Conservation (phyloP, 1,139 yeast genomes). For the Suhomyces yuchorum region DNA sequence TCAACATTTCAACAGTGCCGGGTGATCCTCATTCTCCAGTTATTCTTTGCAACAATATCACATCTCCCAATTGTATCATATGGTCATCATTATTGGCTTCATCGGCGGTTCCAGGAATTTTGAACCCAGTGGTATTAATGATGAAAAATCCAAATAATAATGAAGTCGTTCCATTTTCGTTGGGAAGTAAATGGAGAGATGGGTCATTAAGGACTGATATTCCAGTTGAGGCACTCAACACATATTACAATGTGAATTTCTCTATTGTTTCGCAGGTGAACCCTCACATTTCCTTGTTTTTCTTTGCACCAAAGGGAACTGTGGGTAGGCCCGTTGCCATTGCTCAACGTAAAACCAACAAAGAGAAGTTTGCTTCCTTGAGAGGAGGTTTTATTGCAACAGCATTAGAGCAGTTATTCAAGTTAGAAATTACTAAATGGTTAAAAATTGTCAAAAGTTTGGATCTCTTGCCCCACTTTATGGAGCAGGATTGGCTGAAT, state of each 20-base stretch:
- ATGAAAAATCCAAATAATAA: slow-evolving; percentile 55
- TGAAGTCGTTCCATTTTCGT: slow-evolving; percentile 62
- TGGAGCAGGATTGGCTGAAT: slow-evolving; percentile 82
- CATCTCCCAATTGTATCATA: slow-evolving; percentile 80
- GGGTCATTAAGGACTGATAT: slow-evolving; percentile 74
- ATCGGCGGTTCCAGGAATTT: slow-evolving; percentile 83
- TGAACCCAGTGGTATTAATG: slow-evolving; percentile 80
- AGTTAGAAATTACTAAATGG: slow-evolving; percentile 77
- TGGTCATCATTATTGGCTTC: slow-evolving; percentile 81
- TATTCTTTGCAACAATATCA: slow-evolving; percentile 72
- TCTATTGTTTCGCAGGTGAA: slow-evolving; percentile 80
- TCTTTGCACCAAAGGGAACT: slow-evolving; percentile 78
- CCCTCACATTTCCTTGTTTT: slow-evolving; percentile 77
- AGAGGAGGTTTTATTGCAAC: slow-evolving; percentile 80
- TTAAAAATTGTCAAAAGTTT: slow-evolving; percentile 63
- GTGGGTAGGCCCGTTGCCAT: slow-evolving; percentile 76
- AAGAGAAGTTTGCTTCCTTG: slow-evolving; percentile 45
- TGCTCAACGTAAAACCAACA: slow-evolving; percentile 49
- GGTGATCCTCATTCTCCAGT: slow-evolving; percentile 84
- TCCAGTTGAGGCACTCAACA: slow-evolving; percentile 67
- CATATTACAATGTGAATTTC: slow-evolving; percentile 77
- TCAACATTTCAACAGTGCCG: slow-evolving; percentile 78
- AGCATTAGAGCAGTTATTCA: slow-evolving; percentile 68
- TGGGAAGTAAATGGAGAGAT: slow-evolving; percentile 77
- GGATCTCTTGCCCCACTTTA: slow-evolving; percentile 65